phyloP scores from a whole-genome alignment of 371 early-diverging fungal genomes.

The Neoconidiobolus thromboides region DNA sequence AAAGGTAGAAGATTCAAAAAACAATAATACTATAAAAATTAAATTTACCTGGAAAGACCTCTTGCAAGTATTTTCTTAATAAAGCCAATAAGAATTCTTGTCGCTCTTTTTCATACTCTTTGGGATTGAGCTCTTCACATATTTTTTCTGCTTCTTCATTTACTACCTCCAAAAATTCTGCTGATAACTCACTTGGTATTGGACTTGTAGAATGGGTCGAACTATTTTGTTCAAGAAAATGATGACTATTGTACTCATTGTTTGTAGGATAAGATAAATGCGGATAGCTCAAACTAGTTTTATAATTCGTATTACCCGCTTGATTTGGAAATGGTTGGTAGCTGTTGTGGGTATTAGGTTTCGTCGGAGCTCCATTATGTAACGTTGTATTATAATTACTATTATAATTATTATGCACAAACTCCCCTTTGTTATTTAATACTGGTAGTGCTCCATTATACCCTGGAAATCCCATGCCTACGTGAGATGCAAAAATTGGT shows the following conservation, averaged over 20 bases:
- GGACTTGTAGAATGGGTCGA: neutral
- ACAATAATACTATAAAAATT: neutral
- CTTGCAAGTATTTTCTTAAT: neutral
- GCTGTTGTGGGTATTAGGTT: too few relatives aligned
- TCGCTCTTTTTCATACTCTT: neutral
- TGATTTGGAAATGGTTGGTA: too few relatives aligned
- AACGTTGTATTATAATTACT: too few relatives aligned
- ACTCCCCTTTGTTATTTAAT: too few relatives aligned
- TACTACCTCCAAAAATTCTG: neutral
- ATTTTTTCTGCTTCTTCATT: neutral
- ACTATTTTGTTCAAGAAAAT: neutral
- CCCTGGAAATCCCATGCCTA: too few relatives aligned
- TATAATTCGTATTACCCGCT: too few relatives aligned
- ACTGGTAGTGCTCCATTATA: too few relatives aligned
- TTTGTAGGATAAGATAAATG: neutral
- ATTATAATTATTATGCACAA: too few relatives aligned
- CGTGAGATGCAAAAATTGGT: too few relatives aligned
- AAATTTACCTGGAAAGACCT: constrained; percentile 2
- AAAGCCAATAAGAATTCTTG: neutral
- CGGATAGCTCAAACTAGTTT: neutral
- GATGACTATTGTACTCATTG: neutral
- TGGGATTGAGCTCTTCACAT: neutral
- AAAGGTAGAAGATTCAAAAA: neutral
- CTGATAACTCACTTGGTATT: neutral
- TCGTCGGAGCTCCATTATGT: too few relatives aligned